These are phyloP conservation scores for Carpinus fangiana DNA, from an alignment of 306 rosid genomes.

Conservation along the genomic window DNA sequence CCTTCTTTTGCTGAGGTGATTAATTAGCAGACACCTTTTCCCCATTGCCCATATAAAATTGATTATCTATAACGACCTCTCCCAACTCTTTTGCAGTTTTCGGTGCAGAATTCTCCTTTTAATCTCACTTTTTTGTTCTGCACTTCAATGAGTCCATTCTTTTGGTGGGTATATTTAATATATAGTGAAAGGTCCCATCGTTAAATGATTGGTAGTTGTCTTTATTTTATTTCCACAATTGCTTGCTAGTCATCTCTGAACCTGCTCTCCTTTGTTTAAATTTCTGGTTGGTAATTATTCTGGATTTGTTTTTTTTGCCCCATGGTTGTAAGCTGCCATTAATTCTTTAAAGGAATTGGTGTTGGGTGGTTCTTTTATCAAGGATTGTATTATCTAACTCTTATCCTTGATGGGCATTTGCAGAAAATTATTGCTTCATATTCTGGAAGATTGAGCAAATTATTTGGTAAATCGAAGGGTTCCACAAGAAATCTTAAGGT, in stretches of 20 bases:
- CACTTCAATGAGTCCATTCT: conserved; percentile 38
- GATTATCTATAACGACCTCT: conserved; percentile 47
- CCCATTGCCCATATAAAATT: conserved; percentile 36
- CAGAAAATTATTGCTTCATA: conserved; percentile 61
- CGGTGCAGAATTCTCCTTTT: conserved; percentile 35
- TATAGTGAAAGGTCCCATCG: neutral
- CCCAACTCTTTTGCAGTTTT: conserved; percentile 39
- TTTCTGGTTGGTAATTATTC: conserved; percentile 5
- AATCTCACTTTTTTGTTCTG: conserved; percentile 30
- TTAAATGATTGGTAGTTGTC: conserved; percentile 15
- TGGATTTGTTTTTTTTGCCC: neutral
- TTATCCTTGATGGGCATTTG: conserved; percentile 22
- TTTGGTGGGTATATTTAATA: conserved; percentile 35
- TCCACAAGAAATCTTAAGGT: conserved; percentile 55
- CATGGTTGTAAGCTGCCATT: conserved; percentile 3
- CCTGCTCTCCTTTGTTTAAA: neutral
- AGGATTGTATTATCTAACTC: conserved; percentile 18
- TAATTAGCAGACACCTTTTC: conserved; percentile 30
- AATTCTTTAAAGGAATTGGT: conserved; percentile 8
- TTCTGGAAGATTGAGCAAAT: conserved; percentile 61
- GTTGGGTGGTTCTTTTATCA: neutral
- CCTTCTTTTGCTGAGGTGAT: conserved; percentile 36
- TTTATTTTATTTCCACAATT: neutral
- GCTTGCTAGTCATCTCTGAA: neutral
- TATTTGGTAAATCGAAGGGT: conserved; percentile 69